Base-by-base conservation (phyloP, 2,329 filamentous ascomycete genomes). In the Colletotrichum sp. region DNA sequence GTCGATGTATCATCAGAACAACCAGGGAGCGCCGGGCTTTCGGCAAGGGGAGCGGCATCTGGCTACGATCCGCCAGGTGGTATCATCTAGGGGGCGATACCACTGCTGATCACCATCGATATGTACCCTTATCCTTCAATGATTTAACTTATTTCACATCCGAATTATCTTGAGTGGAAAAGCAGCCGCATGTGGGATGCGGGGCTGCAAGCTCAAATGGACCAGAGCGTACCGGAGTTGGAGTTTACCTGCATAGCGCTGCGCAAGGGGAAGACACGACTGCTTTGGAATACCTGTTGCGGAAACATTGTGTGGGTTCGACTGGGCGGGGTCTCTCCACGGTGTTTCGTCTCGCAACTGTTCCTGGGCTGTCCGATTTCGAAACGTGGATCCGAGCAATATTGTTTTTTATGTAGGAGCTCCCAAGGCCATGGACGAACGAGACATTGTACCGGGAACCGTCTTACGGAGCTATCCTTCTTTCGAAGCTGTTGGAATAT, bases 21-120 rank as follows among this genome's bases (percentile, higher is more conserved):
- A 2, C 89, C 89, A 12, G 89, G 90, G 18, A 91, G 89, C 77
- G 90, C 89, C 8, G 90, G 90, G 13, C 82, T 91, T 30, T 78
- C 79, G 8, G 81, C 83, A 3, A 85, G 89, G 69, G 88, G 89
- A 18, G 83, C 84, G 13, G 84, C 85, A 22, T 85, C 84, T 28
- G 86, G 85, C 28, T 92, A 91, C 79, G 90, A 91, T 78, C 90
- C 90, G 22, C 90, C 90, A 3, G 90, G 90, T 55, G 90, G 90
- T 58, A 92, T 92, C 78, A 92, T 92, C 82, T 92, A 78, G 75
- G 71, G 67, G 32, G 62, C 32, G 62, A 72, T 75, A 76, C 74
- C 74, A 60, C 66, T 76, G 36, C 48, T 75, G 71, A 70, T 76
- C 66, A 75, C 70, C 30, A 58, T 70, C 56, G 73, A 75, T 52